phyloP scores from a whole-genome alignment of 78 protist species.

The Dictyostelium citrinum region DNA sequence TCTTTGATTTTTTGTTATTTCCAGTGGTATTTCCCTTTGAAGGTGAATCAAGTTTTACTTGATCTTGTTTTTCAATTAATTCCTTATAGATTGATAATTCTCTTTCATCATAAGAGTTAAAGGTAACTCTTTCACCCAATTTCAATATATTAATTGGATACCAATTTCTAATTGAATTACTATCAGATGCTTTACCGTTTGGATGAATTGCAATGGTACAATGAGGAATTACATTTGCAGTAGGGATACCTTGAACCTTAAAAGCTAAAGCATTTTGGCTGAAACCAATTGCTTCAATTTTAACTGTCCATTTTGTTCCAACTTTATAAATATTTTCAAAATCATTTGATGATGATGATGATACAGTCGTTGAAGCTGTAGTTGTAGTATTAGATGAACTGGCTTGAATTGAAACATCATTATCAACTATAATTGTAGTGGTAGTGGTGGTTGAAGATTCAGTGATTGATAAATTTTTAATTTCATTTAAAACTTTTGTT shows the following conservation, averaged over 20 bases:
- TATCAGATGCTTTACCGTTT: slow-evolving; percentile 36
- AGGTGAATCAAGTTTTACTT: neutral
- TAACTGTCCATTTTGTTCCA: neutral
- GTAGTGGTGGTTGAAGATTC: neutral
- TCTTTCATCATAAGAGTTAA: neutral
- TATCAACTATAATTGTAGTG: neutral
- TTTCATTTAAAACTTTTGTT: neutral
- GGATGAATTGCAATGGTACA: slow-evolving; percentile 66
- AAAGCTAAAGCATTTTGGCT: slow-evolving; percentile 42
- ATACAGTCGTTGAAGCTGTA: neutral
- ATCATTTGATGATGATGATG: neutral
- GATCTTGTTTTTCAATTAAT: neutral
- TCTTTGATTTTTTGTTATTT: neutral
- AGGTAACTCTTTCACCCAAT: neutral
- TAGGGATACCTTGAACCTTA: slow-evolving; percentile 22
- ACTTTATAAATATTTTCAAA: neutral
- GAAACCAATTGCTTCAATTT: slow-evolving; percentile 47
- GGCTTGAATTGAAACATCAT: neutral
- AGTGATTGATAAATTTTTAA: neutral
- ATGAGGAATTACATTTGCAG: slow-evolving; percentile 27
- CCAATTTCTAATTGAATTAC: slow-evolving; percentile 42
- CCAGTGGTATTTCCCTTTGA: neutral
- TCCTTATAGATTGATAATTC: neutral
- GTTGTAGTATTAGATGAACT: neutral
- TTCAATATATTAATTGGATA: neutral